Evolutionary conservation across 2,329 filamentous ascomycete species (phyloP), one percentile per base, ranked within the genome.

Genomic region (Remersonia thermophila): DNA sequence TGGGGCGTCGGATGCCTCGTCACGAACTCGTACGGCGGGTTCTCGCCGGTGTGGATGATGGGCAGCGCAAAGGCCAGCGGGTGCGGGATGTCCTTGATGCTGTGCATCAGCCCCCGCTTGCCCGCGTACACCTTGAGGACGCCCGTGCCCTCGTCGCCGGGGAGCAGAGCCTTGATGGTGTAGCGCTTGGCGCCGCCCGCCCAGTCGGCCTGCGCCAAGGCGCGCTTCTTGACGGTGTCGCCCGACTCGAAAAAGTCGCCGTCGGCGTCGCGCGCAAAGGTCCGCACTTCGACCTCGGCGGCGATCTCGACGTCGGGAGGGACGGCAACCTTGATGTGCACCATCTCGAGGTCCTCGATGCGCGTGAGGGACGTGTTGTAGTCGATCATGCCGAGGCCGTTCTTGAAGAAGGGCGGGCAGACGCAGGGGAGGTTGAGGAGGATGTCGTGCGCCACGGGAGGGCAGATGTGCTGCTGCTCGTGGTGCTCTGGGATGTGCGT

Each of bases 71-170:
- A 79, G 1, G 89, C 87, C 36, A 98, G 64, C 2, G 87, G 80
- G 53, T 98, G 89, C 7, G 91, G 87, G 37, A 95, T 95, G 55
- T 95, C 84, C 57, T 91, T 91, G 65, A 91, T 89, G 45, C 83
- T 93, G 61, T 96, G 91, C 87, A 96, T 96, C 37, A 98, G 68
- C 1, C 93, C 93, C 44, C 87, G 77, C 57, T 87, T 91, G 41
- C 93, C 91, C 10, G 87, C 89, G 57, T 95, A 98, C 26, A 98
- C 67, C 57, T 93, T 95, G 39, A 98, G 64, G 10, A 81, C 73
- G 29, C 84, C 91, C 29, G 83, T 80, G 10, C 87, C 87, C 59
- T 95, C 89, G 48, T 96, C 89, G 17, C 85, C 83, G 1, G 93
- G 89, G 1, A 98, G 66, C 12, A 96, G 63, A 1, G 85, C 91